A percentile compares a stretch with the other conserved stretches of the same genome.
Evolutionary conservation across 2,329 filamentous ascomycete genomes (phyloP).

Genomic region (Penicillium sp.): DNA sequence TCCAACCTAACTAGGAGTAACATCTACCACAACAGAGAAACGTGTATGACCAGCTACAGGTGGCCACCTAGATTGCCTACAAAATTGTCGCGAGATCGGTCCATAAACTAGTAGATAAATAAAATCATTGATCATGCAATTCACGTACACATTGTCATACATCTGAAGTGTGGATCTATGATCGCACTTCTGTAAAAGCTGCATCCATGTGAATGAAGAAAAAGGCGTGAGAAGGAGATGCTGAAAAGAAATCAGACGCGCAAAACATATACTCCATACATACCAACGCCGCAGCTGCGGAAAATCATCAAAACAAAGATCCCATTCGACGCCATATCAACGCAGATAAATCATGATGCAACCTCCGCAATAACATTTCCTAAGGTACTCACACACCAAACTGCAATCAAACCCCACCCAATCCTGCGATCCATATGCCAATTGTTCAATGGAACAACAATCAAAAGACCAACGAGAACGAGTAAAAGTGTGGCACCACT

Average conservation of each 20-base stretch:
- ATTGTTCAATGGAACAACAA: constrained; percentile 81
- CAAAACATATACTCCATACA: not conserved
- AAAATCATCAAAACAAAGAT: not conserved
- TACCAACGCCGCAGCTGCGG: not conserved
- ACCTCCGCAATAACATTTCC: constrained; percentile 83
- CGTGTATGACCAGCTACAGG: no score
- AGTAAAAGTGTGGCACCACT: constrained; percentile 82
- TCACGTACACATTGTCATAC: not conserved
- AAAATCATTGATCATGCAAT: not conserved
- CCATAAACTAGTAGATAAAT: no score
- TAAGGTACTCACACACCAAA: constrained; percentile 82
- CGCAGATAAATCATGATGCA: constrained; percentile 24
- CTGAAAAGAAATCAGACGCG: not conserved
- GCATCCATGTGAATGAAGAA: not conserved
- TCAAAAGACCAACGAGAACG: constrained; percentile 77
- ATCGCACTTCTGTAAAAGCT: not conserved
- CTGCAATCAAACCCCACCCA: constrained; percentile 76
- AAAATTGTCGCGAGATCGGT: not conserved
- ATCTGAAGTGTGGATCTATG: not conserved
- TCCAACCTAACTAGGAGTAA: no score
- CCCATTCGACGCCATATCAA: not conserved
- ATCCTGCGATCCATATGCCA: constrained; percentile 86
- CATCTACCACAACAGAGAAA: no score
- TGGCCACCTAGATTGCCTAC: no score
- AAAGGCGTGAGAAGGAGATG: not conserved